phyloP scores from a whole-genome alignment of 495 filamentous ascomycete genomes.

The Delitschia confertaspora region DNA sequence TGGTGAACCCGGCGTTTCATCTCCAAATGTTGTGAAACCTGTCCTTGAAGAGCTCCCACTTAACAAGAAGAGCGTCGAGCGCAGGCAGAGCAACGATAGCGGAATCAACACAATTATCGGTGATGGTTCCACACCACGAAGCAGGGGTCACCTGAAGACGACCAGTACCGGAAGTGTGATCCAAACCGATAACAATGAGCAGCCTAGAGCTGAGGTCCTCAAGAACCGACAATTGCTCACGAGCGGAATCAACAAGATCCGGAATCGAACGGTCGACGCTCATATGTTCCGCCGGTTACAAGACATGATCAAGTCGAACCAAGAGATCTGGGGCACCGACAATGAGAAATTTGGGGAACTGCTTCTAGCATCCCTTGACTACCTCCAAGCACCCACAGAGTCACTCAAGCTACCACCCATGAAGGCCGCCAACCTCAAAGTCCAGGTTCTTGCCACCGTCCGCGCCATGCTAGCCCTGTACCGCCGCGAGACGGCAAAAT shows the following conservation, averaged over 20 bases:
- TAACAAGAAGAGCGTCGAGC: conserved; percentile 33
- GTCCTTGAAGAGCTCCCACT: conserved; percentile 37
- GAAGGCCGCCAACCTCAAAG: conserved; percentile 66
- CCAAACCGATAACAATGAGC: conserved; percentile 18
- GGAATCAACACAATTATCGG: conserved; percentile 21
- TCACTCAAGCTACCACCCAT: conserved; percentile 35
- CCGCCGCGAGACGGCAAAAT: conserved; percentile 52
- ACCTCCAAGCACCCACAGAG: conserved; percentile 47
- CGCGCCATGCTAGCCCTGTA: conserved; percentile 65
- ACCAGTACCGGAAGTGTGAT: conserved; percentile 23
- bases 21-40: conserved; percentile 23
- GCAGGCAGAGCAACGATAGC: conserved; percentile 26
- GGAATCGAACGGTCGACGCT: conserved; percentile 63
- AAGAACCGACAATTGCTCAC: conserved; percentile 50
- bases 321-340: conserved; percentile 46
- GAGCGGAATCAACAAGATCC: conserved; percentile 68
- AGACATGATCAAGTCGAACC: conserved; percentile 61
- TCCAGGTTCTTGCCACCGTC: conserved; percentile 73
- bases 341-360: conserved; percentile 60
- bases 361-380: conserved; percentile 62
- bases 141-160: conserved; percentile 21
- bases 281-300: conserved; percentile 85
- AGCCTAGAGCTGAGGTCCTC: conserved; percentile 37
- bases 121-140: conserved; percentile 7
- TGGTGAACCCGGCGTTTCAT: conserved; percentile 14